These are phyloP conservation scores for Selenicereus undatus DNA, from an alignment of 148 eudicot genomes.

Conservation along the genomic window DNA sequence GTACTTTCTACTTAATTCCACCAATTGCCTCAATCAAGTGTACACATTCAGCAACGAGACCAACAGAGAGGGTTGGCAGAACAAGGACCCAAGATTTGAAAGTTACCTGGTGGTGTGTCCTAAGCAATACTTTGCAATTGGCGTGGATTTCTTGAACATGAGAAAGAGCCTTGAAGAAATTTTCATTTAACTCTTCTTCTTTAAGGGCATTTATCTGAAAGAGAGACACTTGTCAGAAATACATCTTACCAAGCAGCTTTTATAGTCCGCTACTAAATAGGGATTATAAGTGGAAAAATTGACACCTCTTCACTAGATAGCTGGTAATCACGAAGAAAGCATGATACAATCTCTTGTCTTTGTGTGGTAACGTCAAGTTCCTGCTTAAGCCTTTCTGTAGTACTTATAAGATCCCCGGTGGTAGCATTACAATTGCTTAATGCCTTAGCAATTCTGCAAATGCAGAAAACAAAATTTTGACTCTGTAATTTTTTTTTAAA, in stretches of 20 bases:
- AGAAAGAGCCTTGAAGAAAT: constrained; percentile 92
- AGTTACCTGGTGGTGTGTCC: constrained; percentile 95
- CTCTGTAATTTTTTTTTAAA: not conserved
- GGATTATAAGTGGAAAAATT: not conserved
- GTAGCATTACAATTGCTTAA: constrained; percentile 74
- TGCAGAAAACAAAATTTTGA: constrained; percentile 18
- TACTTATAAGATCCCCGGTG: constrained; percentile 90
- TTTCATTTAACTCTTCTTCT: constrained; percentile 87
- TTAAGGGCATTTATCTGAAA: constrained; percentile 82
- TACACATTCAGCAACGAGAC: not conserved
- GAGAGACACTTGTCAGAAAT: constrained; percentile 23
- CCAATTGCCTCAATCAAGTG: not conserved
- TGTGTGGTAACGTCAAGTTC: constrained; percentile 91
- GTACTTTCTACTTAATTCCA: not conserved
- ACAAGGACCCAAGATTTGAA: not conserved
- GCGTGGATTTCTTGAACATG: constrained; percentile 98
- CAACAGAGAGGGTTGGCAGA: not conserved
- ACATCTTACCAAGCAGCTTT: constrained; percentile 2
- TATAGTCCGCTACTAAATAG: too few species aligned
- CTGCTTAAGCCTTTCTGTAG: constrained; percentile 93
- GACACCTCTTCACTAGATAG: constrained; percentile 93
- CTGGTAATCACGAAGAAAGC: constrained; percentile 94
- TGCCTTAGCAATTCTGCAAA: constrained; percentile 78
- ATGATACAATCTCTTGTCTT: constrained; percentile 91
- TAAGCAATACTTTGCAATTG: constrained; percentile 89